These are phyloP conservation scores for Astrephomene gubernaculifera DNA, from an alignment of 139 green algal genomes.

Conservation along the genomic window DNA sequence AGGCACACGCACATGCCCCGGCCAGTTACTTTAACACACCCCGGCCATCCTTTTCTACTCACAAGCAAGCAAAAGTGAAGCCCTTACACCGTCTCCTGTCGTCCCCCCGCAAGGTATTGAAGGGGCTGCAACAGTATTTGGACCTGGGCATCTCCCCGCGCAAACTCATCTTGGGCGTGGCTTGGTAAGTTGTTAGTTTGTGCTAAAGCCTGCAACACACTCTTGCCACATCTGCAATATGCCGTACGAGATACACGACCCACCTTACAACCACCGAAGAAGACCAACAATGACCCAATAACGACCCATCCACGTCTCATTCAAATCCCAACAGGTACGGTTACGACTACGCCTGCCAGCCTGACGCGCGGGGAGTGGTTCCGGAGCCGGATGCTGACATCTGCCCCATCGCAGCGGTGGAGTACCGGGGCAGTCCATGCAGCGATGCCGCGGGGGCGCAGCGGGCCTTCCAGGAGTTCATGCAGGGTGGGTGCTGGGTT, in stretches of 20 bases:
- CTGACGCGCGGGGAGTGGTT: background rate
- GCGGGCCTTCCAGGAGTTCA: constrained; percentile 51
- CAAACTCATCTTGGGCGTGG: constrained; percentile 70
- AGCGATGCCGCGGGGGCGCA: constrained; percentile 65
- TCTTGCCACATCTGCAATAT: no score
- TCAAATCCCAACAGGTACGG: no score
- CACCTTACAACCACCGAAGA: no score
- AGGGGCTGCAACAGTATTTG: constrained; percentile 62
- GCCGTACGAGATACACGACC: no score
- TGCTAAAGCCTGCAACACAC: no score
- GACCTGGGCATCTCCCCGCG: constrained; percentile 43
- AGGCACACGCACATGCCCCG: no score
- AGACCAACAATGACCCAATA: no score
- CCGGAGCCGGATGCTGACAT: constrained; percentile 23
- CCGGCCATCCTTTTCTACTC: no score
- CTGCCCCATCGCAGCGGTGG: constrained; percentile 48
- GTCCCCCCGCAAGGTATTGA: constrained; percentile 25
- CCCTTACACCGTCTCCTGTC: no score
- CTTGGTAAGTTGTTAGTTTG: constrained; percentile 54
- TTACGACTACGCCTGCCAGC: constrained; percentile 63
- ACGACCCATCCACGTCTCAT: no score
- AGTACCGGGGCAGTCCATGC: constrained; percentile 56
- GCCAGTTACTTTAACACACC: no score
- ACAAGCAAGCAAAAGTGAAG: no score
- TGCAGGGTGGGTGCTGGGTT: constrained; percentile 50